phyloP scores from a whole-genome alignment of 768 basidiomycete genomes.

The Vararia minispora region DNA sequence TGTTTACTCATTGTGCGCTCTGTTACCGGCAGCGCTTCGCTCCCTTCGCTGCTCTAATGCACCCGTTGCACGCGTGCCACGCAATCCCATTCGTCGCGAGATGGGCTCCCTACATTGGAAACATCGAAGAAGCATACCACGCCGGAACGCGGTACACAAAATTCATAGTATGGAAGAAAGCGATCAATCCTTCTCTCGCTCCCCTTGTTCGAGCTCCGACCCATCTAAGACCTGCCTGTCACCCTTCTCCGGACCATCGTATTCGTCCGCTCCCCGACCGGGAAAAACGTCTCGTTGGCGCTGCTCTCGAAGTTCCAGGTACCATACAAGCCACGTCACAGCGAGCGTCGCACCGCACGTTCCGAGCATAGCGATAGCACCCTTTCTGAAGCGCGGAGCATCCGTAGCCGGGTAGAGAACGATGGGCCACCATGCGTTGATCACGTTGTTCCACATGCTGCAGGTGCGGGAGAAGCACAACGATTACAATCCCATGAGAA shows the following conservation, averaged over 20 bases:
- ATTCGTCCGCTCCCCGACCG: not conserved
- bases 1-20: no score
- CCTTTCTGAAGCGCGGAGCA: slow-evolving; percentile 54
- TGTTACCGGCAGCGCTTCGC: no score
- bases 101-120: no score
- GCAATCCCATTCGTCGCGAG: no score
- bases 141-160: no score
- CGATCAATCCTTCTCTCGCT: no score
- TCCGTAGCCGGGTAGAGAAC: slow-evolving; percentile 68
- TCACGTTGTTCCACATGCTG: slow-evolving; percentile 60
- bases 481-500: not conserved
- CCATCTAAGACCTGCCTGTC: no score
- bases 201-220: no score
- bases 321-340: slow-evolving; percentile 46
- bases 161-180: no score
- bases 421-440: slow-evolving; percentile 63
- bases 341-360: slow-evolving; percentile 43
- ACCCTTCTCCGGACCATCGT: not conserved
- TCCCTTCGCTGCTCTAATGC: no score
- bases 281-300: not conserved
- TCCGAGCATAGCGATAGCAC: slow-evolving; percentile 60
- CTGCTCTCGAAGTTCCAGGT: slow-evolving; percentile 33
- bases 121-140: no score
- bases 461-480: not conserved
- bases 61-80: no score